These are phyloP conservation scores for Cornus suecica DNA, from an alignment of 148 eudicot genomes.

Conservation along the genomic window DNA sequence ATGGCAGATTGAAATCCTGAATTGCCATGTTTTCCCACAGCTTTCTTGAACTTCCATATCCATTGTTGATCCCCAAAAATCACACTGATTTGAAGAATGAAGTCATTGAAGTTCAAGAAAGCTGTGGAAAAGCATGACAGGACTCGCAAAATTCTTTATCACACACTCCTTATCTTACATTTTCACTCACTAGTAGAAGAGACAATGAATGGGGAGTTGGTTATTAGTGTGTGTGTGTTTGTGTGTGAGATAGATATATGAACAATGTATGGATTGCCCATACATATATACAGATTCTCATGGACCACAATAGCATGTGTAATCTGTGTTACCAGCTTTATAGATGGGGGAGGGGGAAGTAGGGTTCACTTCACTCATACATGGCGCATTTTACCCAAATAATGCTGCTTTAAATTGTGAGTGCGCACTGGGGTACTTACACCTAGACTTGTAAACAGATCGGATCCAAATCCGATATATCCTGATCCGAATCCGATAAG, in stretches of 20 bases:
- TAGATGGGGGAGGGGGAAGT: slow-evolving; percentile 15
- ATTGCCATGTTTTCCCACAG: slow-evolving; percentile 74
- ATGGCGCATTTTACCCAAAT: slow-evolving; percentile 25
- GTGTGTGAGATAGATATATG: slow-evolving; percentile 1
- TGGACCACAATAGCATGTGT: slow-evolving; percentile 25
- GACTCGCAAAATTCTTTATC: slow-evolving; percentile 19
- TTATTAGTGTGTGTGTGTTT: background rate
- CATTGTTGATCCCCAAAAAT: background rate
- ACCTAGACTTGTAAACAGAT: no score
- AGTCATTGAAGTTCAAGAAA: slow-evolving; percentile 70
- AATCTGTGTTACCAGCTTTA: slow-evolving; percentile 24
- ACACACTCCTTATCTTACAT: background rate
- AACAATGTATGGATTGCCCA: slow-evolving; percentile 7
- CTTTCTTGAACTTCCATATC: slow-evolving; percentile 65
- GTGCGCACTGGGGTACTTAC: slow-evolving; percentile 33
- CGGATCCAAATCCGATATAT: no score
- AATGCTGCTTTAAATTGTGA: slow-evolving; percentile 16
- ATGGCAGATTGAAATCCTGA: slow-evolving; percentile 44
- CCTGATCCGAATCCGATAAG: no score
- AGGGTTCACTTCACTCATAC: slow-evolving; percentile 23
- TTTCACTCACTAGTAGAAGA: background rate
- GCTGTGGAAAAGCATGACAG: slow-evolving; percentile 87
- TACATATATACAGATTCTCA: slow-evolving; percentile 8
- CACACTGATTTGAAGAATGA: background rate
- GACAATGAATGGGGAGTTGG: background rate